Conservation (phyloP, 257 asterid genomes). For the Ligustrum vulgare region DNA sequence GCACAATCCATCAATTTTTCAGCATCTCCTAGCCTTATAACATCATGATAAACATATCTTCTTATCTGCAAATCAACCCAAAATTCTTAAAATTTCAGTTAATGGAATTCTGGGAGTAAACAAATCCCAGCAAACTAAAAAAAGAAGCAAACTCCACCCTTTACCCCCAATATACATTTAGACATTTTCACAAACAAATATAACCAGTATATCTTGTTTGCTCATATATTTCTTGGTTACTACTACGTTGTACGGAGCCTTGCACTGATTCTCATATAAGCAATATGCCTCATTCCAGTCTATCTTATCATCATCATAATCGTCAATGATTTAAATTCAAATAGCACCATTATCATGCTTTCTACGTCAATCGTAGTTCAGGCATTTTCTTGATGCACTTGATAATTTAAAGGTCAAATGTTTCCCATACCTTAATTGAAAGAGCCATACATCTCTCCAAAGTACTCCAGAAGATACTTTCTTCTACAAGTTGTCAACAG, state of each 20-base stretch:
- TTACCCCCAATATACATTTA: too few relatives aligned
- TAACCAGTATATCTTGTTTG: neutral
- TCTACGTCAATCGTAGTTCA: neutral
- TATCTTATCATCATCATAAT: neutral
- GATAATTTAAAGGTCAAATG: slow-evolving; percentile 12
- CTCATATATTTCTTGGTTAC: neutral
- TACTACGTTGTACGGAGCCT: neutral
- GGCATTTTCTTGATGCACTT: neutral
- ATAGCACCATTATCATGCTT: neutral
- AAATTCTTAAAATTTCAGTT: neutral
- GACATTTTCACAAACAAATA: too few relatives aligned
- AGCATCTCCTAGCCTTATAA: slow-evolving; percentile 35
- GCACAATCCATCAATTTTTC: slow-evolving; percentile 60
- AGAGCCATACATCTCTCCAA: slow-evolving; percentile 59
- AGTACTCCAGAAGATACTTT: slow-evolving; percentile 78
- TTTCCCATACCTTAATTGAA: slow-evolving; percentile 60
- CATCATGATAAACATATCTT: slow-evolving; percentile 32
- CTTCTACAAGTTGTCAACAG: slow-evolving; percentile 85
- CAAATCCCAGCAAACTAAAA: too few relatives aligned
- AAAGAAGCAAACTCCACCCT: too few relatives aligned
- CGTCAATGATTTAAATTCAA: neutral
- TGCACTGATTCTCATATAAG: neutral
- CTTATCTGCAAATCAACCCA: slow-evolving; percentile 30
- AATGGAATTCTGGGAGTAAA: neutral
- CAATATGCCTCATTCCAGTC: neutral